Percentiles rank a stretch among this genome's conserved stretches.
Conservation (phyloP, 805 yeast species). For the Candida oleophila region DNA sequence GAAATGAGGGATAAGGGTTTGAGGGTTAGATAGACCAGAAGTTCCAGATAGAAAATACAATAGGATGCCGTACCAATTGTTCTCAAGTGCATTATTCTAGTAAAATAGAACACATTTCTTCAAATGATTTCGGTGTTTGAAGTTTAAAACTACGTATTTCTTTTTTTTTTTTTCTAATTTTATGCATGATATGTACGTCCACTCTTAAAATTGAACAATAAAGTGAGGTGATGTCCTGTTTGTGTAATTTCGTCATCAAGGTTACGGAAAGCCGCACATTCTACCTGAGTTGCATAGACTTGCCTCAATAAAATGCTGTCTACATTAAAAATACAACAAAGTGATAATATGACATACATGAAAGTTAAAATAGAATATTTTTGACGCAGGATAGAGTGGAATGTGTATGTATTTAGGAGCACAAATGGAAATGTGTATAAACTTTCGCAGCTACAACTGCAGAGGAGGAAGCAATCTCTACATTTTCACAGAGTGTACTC, state of each 20-base stretch:
- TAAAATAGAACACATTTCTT: neutral
- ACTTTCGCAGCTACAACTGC: neutral
- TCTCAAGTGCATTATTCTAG: neutral
- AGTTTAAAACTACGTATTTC: neutral
- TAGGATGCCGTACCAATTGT: neutral
- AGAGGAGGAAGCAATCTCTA: neutral
- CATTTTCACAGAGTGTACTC: too few species aligned
- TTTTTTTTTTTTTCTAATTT: too few species aligned
- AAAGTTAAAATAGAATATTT: neutral
- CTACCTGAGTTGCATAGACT: neutral
- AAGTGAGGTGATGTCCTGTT: conserved; percentile 54
- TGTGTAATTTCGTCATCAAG: conserved; percentile 45
- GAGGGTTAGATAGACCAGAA: too few species aligned
- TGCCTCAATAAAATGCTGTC: neutral
- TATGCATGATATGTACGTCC: neutral
- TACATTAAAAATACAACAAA: too few species aligned
- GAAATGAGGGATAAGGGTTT: too few species aligned
- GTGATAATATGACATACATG: neutral
- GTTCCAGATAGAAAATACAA: neutral
- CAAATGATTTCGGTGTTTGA: neutral
- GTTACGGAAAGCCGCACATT: neutral
- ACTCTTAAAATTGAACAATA: conserved; percentile 47
- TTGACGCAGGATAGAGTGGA: neutral
- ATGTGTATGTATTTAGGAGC: neutral
- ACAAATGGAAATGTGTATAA: neutral